Evolutionary conservation across 148 eudicot genomes (phyloP).

Genomic region (Pharnaceum exiguum): DNA sequence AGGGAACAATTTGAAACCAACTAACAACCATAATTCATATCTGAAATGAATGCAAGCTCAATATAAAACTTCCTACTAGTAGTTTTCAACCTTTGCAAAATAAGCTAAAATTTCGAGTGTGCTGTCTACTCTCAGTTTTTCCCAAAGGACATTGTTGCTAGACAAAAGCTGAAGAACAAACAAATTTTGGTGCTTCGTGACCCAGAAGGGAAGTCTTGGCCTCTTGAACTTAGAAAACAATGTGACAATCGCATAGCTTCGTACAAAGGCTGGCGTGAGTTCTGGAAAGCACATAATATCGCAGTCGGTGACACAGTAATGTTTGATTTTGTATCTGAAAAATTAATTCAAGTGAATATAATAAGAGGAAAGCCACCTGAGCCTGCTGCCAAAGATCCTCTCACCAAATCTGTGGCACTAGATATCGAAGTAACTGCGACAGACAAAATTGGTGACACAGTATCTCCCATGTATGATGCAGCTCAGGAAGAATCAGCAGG

Average conservation of each 20-base stretch:
- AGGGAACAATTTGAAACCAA: no score
- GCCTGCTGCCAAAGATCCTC: not conserved
- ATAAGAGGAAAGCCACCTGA: conserved; percentile 1
- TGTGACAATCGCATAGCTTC: conserved; percentile 12
- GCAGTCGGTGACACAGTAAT: conserved; percentile 14
- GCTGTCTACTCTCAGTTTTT: conserved; percentile 21
- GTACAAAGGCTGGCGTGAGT: conserved; percentile 25
- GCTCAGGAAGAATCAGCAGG: no score
- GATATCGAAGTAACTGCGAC: not conserved
- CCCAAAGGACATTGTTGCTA: conserved; percentile 9
- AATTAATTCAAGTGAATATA: conserved; percentile 15
- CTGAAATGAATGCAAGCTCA: no score
- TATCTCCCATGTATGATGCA: no score
- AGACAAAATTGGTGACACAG: no score
- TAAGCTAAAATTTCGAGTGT: no score
- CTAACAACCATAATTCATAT: no score
- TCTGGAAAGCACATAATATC: conserved; percentile 21
- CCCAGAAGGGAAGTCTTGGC: conserved; percentile 28
- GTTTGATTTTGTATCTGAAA: conserved; percentile 14
- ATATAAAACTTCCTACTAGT: no score
- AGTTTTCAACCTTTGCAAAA: no score
- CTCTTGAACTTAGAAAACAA: conserved; percentile 11
- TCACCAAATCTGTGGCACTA: no score
- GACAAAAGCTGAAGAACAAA: conserved; percentile 13
- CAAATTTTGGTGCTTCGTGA: conserved; percentile 19